Evolutionary conservation across 2,329 filamentous ascomycete species (phyloP).

Genomic region (Pyricularia sp.): DNA sequence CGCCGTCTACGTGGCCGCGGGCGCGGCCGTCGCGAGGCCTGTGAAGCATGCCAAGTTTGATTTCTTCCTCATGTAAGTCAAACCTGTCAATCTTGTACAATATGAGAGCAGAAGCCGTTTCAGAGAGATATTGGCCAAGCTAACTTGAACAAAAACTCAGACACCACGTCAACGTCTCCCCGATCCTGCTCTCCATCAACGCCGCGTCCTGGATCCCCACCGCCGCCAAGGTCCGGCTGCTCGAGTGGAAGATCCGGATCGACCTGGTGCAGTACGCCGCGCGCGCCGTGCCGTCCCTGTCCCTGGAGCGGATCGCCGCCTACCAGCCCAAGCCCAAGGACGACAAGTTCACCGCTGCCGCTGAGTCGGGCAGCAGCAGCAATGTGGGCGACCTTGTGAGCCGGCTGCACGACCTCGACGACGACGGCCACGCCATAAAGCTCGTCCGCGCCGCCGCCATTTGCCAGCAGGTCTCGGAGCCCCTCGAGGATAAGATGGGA

Average conservation of each 20-base stretch:
- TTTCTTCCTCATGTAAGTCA: constrained; percentile 58
- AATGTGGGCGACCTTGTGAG: neutral
- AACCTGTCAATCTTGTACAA: too few species aligned
- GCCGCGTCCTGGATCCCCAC: constrained; percentile 49
- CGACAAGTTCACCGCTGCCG: constrained; percentile 24
- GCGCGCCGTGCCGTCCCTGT: constrained; percentile 51
- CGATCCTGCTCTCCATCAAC: constrained; percentile 67
- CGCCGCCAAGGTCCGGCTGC: constrained; percentile 54
- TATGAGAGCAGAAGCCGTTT: too few species aligned
- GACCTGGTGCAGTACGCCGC: constrained; percentile 69
- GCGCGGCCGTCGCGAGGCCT: constrained; percentile 48
- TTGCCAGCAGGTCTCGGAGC: constrained; percentile 41
- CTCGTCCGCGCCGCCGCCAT: constrained; percentile 60
- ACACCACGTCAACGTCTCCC: constrained; percentile 62
- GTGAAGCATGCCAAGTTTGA: constrained; percentile 65
- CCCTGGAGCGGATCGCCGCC: constrained; percentile 44
- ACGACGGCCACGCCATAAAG: constrained; percentile 80
- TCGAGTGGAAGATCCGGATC: constrained; percentile 74
- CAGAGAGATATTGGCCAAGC: neutral
- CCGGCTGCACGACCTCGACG: constrained; percentile 39
- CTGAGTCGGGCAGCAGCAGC: neutral
- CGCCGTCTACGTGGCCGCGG: constrained; percentile 35
- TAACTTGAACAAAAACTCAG: constrained; percentile 31
- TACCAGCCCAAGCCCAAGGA: constrained; percentile 45
- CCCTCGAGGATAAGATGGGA: constrained; percentile 26